Conservation (phyloP, 2,329 filamentous ascomycete species). For the Ceratocystis lukuohia region DNA sequence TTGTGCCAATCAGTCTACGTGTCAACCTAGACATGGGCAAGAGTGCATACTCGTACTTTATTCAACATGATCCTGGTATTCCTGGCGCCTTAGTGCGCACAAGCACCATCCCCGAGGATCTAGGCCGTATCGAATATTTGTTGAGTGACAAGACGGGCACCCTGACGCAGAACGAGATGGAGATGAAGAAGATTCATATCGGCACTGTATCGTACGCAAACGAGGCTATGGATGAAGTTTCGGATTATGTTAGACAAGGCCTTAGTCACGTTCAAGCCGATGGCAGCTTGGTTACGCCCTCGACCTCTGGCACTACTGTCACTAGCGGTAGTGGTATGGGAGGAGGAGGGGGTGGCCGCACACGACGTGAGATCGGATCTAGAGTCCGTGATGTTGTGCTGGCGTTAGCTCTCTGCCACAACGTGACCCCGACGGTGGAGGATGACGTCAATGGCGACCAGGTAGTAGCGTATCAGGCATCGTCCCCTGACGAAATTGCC, state of each 20-base stretch:
- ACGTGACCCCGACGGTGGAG: slow-evolving; percentile 72
- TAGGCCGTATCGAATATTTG: slow-evolving; percentile 90
- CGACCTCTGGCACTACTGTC: slow-evolving; percentile 41
- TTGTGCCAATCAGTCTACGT: slow-evolving; percentile 89
- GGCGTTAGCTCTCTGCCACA: slow-evolving; percentile 86
- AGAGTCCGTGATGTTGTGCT: slow-evolving; percentile 87
- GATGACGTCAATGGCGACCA: slow-evolving; percentile 69
- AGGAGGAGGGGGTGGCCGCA: slow-evolving; percentile 56
- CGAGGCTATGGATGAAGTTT: slow-evolving; percentile 96
- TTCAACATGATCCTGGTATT: slow-evolving; percentile 81
- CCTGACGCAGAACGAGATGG: slow-evolving; percentile 94
- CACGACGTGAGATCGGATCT: slow-evolving; percentile 81
- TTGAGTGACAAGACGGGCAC: slow-evolving; percentile 98
- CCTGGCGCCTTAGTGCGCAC: slow-evolving; percentile 86
- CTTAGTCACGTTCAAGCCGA: slow-evolving; percentile 41
- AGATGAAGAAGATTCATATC: slow-evolving; percentile 96
- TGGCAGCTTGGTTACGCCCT: slow-evolving; percentile 55
- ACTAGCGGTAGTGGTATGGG: slow-evolving; percentile 28
- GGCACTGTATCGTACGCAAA: slow-evolving; percentile 97
- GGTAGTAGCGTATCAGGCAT: slow-evolving; percentile 84
- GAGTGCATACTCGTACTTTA: slow-evolving; percentile 89
- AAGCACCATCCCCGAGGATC: slow-evolving; percentile 91
- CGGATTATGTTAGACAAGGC: slow-evolving; percentile 70
- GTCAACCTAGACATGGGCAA: slow-evolving; percentile 98
- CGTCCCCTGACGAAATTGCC: slow-evolving; percentile 93